Evolutionary conservation across 2,329 filamentous ascomycete genomes (phyloP).

Genomic region (Cryoendolithus antarcticus): DNA sequence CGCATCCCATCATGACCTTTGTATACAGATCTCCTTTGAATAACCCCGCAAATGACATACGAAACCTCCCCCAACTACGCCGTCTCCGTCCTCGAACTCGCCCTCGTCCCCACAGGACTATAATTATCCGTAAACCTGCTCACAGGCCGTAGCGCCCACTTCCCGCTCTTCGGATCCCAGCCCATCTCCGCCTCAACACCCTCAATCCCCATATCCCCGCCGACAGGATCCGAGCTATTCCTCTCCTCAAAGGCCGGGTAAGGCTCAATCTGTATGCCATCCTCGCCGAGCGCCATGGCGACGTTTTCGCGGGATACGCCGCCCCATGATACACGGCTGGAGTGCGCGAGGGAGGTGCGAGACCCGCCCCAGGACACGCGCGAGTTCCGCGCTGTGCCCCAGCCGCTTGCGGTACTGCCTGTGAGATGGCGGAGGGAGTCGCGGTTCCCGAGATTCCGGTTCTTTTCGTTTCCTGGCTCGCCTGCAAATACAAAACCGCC

Average conservation of each 20-base stretch:
- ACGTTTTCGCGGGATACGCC: constrained; percentile 15
- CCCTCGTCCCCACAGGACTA: no score
- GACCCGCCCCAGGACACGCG: constrained; percentile 9
- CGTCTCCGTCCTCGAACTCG: no score
- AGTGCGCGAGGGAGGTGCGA: constrained; percentile 2
- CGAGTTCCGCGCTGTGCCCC: constrained; percentile 1
- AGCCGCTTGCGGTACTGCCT: constrained; percentile 8
- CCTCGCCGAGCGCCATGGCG: constrained; percentile 14
- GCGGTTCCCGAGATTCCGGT: constrained; percentile 9
- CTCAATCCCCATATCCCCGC: constrained; percentile 4
- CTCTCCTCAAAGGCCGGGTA: constrained; percentile 11
- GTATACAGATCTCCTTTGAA: no score
- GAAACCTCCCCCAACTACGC: no score
- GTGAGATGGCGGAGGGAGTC: constrained; percentile 13
- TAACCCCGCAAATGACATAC: no score
- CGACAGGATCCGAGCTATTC: neutral
- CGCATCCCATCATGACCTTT: no score
- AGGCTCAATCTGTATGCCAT: constrained; percentile 15
- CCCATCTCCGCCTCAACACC: constrained; percentile 18
- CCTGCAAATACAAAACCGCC: constrained; percentile 11
- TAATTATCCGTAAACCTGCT: no score
- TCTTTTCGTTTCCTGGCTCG: constrained; percentile 19
- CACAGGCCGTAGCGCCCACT: constrained; percentile 17
- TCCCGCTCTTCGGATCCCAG: constrained; percentile 17
- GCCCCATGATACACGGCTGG: constrained; percentile 16